phyloP scores from a whole-genome alignment of 176 grass and related monocot species.

The Microstegium vimineum region DNA sequence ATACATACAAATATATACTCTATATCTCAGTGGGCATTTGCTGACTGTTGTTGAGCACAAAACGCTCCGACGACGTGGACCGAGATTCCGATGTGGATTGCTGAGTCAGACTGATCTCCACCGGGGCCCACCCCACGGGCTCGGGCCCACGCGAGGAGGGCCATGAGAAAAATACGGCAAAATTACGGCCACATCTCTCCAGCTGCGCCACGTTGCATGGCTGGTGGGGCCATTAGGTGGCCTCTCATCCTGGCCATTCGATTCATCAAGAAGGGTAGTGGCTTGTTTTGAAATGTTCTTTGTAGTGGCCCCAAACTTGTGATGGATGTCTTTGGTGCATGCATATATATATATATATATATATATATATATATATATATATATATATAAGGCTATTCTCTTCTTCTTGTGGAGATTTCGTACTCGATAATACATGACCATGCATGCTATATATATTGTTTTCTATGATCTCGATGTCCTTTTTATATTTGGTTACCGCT shows the following conservation, averaged over 20 bases:
- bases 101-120: slow-evolving; percentile 34
- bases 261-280: neutral
- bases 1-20: too few species aligned
- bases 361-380: too few species aligned
- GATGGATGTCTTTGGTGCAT: neutral
- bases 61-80: neutral
- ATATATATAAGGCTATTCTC: too few species aligned
- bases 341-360: too few species aligned
- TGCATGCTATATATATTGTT: too few species aligned
- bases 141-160: neutral
- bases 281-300: slow-evolving; percentile 2
- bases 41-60: slow-evolving; percentile 10
- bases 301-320: neutral
- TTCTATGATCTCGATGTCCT: neutral
- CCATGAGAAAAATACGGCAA: slow-evolving; percentile 6
- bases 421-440: neutral
- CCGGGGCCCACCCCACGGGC: neutral
- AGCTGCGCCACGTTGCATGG: neutral
- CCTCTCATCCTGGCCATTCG: neutral
- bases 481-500: neutral
- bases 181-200: slow-evolving; percentile 8
- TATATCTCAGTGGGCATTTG: neutral
- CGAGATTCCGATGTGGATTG: slow-evolving; percentile 23
- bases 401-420: neutral
- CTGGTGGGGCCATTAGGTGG: neutral